Evolutionary conservation across 2,329 filamentous ascomycete species (phyloP).

Genomic region (Cadophora malorum): DNA sequence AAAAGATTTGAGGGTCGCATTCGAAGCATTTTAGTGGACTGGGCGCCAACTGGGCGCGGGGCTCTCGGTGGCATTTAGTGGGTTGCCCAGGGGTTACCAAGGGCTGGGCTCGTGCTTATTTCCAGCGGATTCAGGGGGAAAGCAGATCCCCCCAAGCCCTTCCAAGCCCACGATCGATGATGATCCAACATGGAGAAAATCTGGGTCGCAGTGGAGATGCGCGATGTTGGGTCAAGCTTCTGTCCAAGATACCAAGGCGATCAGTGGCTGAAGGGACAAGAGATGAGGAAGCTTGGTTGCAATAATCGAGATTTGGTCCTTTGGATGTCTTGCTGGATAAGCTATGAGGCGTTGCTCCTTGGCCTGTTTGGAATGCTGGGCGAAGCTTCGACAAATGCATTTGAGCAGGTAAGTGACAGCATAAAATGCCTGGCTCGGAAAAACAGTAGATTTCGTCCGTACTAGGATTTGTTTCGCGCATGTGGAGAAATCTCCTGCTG

Average conservation of each 20-base stretch:
- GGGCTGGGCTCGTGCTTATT: slow-evolving; percentile 11
- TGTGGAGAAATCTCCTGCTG: neutral
- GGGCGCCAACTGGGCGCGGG: neutral
- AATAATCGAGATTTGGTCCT: slow-evolving; percentile 3
- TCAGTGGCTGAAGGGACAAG: neutral
- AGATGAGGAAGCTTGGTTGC: neutral
- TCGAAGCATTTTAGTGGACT: slow-evolving; percentile 13
- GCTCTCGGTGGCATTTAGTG: too few relatives aligned
- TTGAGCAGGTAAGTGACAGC: too few relatives aligned
- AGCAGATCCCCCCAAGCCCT: neutral
- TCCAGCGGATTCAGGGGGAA: neutral
- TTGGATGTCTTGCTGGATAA: neutral
- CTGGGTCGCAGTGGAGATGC: neutral
- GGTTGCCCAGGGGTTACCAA: slow-evolving; percentile 7
- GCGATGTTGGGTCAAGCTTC: neutral
- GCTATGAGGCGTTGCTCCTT: neutral
- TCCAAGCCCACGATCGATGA: neutral
- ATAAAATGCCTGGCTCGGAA: too few relatives aligned
- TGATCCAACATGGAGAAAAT: neutral
- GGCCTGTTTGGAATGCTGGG: neutral
- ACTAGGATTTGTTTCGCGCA: too few relatives aligned
- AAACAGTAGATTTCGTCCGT: too few relatives aligned
- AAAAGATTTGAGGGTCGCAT: neutral
- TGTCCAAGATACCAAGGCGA: slow-evolving; percentile 1
- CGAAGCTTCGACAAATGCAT: neutral